Evolutionary conservation across 495 filamentous ascomycete genomes (phyloP).

Genomic region (Daldinia childiae): DNA sequence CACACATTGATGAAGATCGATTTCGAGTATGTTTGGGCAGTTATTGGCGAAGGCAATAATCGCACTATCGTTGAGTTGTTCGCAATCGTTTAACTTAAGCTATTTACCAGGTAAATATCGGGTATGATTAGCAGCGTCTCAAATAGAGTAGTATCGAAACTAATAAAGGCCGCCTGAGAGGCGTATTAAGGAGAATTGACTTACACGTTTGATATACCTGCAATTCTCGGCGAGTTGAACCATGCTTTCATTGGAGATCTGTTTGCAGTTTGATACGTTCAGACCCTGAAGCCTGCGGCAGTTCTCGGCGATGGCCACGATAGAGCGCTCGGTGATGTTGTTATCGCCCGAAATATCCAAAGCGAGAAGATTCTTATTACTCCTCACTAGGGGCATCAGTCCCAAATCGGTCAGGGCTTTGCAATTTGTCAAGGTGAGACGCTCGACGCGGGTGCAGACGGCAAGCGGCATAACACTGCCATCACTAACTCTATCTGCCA

Average conservation of each 20-base stretch:
- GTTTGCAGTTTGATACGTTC: conserved; percentile 87
- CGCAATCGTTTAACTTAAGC: conserved; percentile 94
- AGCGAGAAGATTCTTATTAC: conserved; percentile 83
- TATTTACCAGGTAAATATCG: conserved; percentile 51
- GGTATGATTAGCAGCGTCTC: conserved; percentile 42
- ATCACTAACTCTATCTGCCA: conserved; percentile 83
- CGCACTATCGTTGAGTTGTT: conserved; percentile 77
- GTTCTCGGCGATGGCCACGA: conserved; percentile 80
- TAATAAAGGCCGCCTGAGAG: neutral
- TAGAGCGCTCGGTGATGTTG: conserved; percentile 82
- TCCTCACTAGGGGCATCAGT: conserved; percentile 79
- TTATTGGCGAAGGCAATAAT: conserved; percentile 85
- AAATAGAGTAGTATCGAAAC: neutral
- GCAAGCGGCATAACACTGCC: conserved; percentile 84
- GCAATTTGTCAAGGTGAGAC: conserved; percentile 93
- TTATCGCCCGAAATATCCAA: conserved; percentile 87
- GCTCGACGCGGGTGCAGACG: conserved; percentile 89
- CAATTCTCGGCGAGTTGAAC: conserved; percentile 65
- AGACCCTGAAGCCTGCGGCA: conserved; percentile 89
- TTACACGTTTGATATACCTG: conserved; percentile 85
- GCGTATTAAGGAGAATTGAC: conserved; percentile 39
- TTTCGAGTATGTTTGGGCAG: conserved; percentile 93
- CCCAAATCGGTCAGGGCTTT: conserved; percentile 82
- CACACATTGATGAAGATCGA: conserved; percentile 89
- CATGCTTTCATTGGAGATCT: conserved; percentile 80